Conservation (phyloP, 1,284 basidiomycete species). For the Psilocybe mexicana region DNA sequence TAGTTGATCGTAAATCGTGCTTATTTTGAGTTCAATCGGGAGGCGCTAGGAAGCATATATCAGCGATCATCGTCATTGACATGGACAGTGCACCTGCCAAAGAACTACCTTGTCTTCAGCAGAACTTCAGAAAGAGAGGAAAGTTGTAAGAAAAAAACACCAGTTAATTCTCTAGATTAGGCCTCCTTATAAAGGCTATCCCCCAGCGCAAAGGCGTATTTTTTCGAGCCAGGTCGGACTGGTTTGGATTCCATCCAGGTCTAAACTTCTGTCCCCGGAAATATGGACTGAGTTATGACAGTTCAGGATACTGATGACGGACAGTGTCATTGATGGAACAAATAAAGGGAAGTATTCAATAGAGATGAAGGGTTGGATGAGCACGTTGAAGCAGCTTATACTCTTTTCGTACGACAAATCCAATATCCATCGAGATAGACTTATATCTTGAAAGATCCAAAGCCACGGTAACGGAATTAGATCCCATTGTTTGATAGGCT, state of each 20-base stretch:
- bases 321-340: conserved; percentile 16
- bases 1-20: conserved; percentile 35
- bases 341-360: conserved; percentile 16
- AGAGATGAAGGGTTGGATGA: conserved; percentile 5
- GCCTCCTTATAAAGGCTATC: conserved; percentile 21
- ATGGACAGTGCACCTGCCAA: conserved; percentile 15
- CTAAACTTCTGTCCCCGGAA: conserved; percentile 15
- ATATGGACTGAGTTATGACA: conserved; percentile 14
- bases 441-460: conserved; percentile 6
- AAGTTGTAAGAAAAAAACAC: conserved; percentile 11
- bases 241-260: conserved; percentile 23
- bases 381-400: background rate
- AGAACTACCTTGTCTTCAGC: conserved; percentile 16
- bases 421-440: conserved; percentile 13
- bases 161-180: conserved; percentile 12
- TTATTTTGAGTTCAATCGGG: conserved; percentile 38
- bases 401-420: conserved; percentile 8
- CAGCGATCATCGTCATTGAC: conserved; percentile 26
- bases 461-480: conserved; percentile 5
- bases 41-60: conserved; percentile 27
- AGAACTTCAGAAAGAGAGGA: conserved; percentile 6
- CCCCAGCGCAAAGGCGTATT: conserved; percentile 12
- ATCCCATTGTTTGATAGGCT: background rate
- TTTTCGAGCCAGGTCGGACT: conserved; percentile 24
- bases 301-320: conserved; percentile 13